Evolutionary conservation across 805 yeast genomes (phyloP), one percentile per base, ranked within the genome.

Genomic region (Phaffomyces opuntiae): DNA sequence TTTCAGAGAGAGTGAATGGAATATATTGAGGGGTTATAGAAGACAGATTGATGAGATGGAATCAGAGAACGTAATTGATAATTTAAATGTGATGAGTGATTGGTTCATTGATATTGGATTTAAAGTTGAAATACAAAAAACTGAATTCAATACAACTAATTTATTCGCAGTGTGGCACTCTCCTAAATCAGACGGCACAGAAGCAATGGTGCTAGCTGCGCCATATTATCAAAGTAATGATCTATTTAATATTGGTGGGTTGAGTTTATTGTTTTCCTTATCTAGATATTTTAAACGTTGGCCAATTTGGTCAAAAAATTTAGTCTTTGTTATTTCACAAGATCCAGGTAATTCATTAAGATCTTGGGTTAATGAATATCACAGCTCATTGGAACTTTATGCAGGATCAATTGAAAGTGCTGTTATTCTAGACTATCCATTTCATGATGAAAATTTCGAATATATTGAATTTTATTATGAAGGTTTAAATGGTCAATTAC

Each of bases 371-470:
- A 87, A 85, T 49, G 96, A 95, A 0, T 93, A 93, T 63, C 98
- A 93, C 59, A 80, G 87, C 0, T 69, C 83, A 0, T 68, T 93
- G 57, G 95, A 88, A 55, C 70, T 11, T 29, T 29, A 80, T 1
- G 97, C 95, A 33, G 99, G 99, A 0, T 78, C 93, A 1, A 84
- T 93, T 36, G 97, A 93, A 56, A 86, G 93, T 33, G 98, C 97
- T 0, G 60, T 93, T 4, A 82, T 89, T 19, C 56, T 93, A 49
- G 98, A 93, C 61, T 88, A 77, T 59, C 80, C 93, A 4, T 75
- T 78, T 8, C 63, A 64, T 1, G 59, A 62, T 33, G 98, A 90
- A 61, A 73, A 77, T 53, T 78, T 89, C 60, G 87, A 84, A 46
- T 78, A 75, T 56, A 64, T 86, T 31, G 96, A 90, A 61, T 62